phyloP scores from a whole-genome alignment of 768 basidiomycete species.

The Xerocomus brunneocitrinus region DNA sequence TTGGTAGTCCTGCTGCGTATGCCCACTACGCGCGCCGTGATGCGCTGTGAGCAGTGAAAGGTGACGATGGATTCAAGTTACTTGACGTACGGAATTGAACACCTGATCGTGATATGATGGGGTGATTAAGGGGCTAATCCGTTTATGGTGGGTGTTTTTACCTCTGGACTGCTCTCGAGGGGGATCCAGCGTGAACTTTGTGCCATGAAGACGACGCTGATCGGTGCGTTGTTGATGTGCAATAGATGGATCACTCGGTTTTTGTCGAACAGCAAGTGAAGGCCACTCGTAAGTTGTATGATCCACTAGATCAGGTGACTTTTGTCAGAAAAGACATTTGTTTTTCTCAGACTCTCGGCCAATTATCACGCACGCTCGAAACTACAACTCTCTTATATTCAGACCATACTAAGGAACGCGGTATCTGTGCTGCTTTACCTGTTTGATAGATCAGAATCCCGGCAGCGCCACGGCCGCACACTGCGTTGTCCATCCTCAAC shows the following conservation, averaged over 20 bases:
- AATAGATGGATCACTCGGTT: neutral
- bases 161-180: constrained; percentile 70
- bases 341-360: too few relatives aligned
- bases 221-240: neutral
- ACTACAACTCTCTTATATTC: too few relatives aligned
- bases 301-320: neutral
- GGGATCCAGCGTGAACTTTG: constrained; percentile 60
- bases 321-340: neutral
- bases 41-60: neutral
- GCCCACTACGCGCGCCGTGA: constrained; percentile 50
- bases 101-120: constrained; percentile 15
- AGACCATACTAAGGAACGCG: too few relatives aligned
- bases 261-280: neutral
- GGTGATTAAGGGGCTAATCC: constrained; percentile 5
- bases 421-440: too few relatives aligned
- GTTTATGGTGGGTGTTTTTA: constrained; percentile 14
- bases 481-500: too few relatives aligned
- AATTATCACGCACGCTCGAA: too few relatives aligned
- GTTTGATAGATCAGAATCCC: too few relatives aligned
- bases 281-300: too few relatives aligned
- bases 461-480: too few relatives aligned
- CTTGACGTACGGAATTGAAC: constrained; percentile 27
- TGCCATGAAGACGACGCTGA: constrained; percentile 13
- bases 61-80: neutral
- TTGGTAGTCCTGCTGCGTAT: constrained; percentile 56